Percentiles rank a stretch among this genome's conserved stretches.
phyloP scores from a whole-genome alignment of 768 basidiomycete genomes.

The Pleurotus pulmonarius region DNA sequence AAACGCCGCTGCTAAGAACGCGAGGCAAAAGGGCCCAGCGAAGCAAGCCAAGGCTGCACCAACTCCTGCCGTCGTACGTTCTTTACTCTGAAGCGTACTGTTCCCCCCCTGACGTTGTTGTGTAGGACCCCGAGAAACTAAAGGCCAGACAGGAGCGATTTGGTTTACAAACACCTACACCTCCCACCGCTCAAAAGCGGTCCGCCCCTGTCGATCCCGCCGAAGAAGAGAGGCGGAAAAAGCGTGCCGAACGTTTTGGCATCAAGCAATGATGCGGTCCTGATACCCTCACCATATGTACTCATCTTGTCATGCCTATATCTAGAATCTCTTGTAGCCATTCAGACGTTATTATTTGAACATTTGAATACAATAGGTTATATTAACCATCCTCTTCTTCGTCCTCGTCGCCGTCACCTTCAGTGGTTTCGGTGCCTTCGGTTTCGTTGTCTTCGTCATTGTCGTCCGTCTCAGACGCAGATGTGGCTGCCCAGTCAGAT shows the following conservation, averaged over 20 bases:
- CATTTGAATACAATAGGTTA: not conserved
- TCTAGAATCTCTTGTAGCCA: too few relatives aligned
- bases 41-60: constrained; percentile 10
- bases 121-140: constrained; percentile 47
- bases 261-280: constrained; percentile 10
- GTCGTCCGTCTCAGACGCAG: constrained; percentile 13
- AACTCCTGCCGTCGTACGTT: constrained; percentile 20
- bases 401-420: not conserved
- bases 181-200: constrained; percentile 24
- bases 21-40: constrained; percentile 15
- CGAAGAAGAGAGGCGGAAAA: constrained; percentile 54
- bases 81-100: constrained; percentile 5
- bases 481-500: constrained; percentile 32
- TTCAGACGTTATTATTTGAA: not conserved
- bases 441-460: not conserved
- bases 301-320: too few relatives aligned
- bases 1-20: constrained; percentile 18
- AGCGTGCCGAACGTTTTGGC: constrained; percentile 66
- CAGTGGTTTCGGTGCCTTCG: not conserved
- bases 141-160: constrained; percentile 55
- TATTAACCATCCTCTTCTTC: not conserved
- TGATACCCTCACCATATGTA: not conserved
- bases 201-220: constrained; percentile 46
- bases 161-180: constrained; percentile 22
- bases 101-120: not conserved